These are phyloP conservation scores for Paracorniculantispora psalliotae DNA, from an alignment of 2,329 filamentous ascomycete species.

Conservation along the genomic window DNA sequence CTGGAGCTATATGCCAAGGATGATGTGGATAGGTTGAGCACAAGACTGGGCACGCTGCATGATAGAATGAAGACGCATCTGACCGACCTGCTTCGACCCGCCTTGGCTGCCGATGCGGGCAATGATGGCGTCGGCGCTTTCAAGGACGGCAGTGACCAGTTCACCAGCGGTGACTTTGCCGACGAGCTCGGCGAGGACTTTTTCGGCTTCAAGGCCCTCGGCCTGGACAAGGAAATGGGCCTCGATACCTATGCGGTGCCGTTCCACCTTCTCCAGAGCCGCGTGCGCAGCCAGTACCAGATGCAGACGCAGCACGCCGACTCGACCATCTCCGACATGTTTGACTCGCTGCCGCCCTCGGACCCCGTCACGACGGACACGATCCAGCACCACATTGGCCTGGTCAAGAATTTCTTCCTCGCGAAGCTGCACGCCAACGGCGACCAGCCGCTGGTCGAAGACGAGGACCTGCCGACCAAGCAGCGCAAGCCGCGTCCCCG, in stretches of 20 bases:
- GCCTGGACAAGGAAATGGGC: slow-evolving; percentile 86
- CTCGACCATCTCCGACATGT: slow-evolving; percentile 54
- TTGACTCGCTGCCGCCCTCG: slow-evolving; percentile 63
- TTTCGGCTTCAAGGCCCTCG: slow-evolving; percentile 95
- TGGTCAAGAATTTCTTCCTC: slow-evolving; percentile 88
- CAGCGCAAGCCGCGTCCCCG: slow-evolving; percentile 72
- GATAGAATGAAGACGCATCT: slow-evolving; percentile 93
- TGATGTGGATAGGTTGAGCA: slow-evolving; percentile 80
- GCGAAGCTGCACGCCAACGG: slow-evolving; percentile 80
- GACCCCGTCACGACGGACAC: slow-evolving; percentile 76
- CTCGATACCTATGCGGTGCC: slow-evolving; percentile 85
- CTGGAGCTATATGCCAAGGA: slow-evolving; percentile 87
- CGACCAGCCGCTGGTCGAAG: slow-evolving; percentile 78
- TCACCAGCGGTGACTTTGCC: slow-evolving; percentile 92
- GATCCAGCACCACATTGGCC: slow-evolving; percentile 73
- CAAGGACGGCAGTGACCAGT: slow-evolving; percentile 95
- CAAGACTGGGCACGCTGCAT: slow-evolving; percentile 77
- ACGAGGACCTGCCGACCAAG: slow-evolving; percentile 90
- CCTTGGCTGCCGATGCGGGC: slow-evolving; percentile 67
- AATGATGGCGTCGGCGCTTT: slow-evolving; percentile 86
- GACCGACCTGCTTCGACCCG: slow-evolving; percentile 87
- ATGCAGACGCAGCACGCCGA: slow-evolving; percentile 63
- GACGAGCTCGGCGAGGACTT: slow-evolving; percentile 98
- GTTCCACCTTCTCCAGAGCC: slow-evolving; percentile 85
- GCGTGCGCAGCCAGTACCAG: slow-evolving; percentile 81